phyloP scores from a whole-genome alignment of 768 basidiomycete species.

The Leccinum truebloodii region DNA sequence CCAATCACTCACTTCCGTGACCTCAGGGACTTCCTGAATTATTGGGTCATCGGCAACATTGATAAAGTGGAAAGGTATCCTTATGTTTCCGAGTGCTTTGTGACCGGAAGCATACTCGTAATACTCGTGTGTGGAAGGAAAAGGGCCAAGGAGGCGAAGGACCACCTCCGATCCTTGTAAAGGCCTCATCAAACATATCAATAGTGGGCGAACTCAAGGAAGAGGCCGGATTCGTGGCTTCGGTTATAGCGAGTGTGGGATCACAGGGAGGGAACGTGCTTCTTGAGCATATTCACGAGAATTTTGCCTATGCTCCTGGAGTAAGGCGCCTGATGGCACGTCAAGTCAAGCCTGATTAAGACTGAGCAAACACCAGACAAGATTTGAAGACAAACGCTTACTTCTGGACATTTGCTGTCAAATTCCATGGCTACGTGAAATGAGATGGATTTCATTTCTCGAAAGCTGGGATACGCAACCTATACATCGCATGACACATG shows the following conservation, averaged over 20 bases:
- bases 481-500: constrained; percentile 75
- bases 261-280: constrained; percentile 49
- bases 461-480: constrained; percentile 32
- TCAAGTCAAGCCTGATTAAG: constrained; percentile 49
- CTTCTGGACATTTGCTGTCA: constrained; percentile 38
- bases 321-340: constrained; percentile 61
- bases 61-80: constrained; percentile 73
- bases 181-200: constrained; percentile 57
- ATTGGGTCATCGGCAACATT: constrained; percentile 83
- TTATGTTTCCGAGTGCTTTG: constrained; percentile 55
- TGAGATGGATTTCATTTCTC: constrained; percentile 12
- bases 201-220: constrained; percentile 55
- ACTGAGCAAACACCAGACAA: constrained; percentile 11
- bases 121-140: constrained; percentile 44
- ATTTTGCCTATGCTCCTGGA: constrained; percentile 77
- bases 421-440: constrained; percentile 49
- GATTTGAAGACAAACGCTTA: constrained; percentile 22
- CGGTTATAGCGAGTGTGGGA: constrained; percentile 50
- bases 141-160: constrained; percentile 56
- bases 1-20: constrained; percentile 51
- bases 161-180: constrained; percentile 73
- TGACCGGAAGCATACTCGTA: constrained; percentile 60
- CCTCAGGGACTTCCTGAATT: constrained; percentile 60
- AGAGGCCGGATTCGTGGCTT: constrained; percentile 47
- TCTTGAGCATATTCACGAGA: constrained; percentile 55